These are phyloP conservation scores for Salix brachista DNA, from an alignment of 345 rosid genomes.

Conservation along the genomic window DNA sequence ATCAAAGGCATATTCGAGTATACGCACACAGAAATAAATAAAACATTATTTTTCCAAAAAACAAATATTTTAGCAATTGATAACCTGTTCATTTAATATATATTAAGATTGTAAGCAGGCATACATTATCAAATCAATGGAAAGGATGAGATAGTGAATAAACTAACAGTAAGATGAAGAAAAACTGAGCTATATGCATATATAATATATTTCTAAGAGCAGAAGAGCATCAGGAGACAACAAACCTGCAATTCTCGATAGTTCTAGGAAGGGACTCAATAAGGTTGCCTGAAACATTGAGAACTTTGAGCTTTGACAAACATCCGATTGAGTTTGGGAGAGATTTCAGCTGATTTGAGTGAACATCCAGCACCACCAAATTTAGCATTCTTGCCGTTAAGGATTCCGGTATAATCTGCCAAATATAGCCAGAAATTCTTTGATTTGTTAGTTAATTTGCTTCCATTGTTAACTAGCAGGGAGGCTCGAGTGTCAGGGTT, in stretches of 20 bases:
- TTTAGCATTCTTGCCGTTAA: constrained; percentile 74
- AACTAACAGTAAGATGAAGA: background rate
- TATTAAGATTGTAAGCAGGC: background rate
- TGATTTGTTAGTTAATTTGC: background rate
- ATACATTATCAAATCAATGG: no score
- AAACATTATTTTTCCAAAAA: no score
- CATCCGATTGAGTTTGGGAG: constrained; percentile 86
- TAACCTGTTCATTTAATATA: background rate
- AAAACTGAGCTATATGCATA: background rate
- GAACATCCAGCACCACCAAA: constrained; percentile 66
- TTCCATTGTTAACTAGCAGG: background rate
- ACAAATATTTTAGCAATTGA: background rate
- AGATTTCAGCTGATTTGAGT: constrained; percentile 69
- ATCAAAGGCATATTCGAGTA: no score
- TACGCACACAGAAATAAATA: background rate
- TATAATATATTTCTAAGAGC: background rate
- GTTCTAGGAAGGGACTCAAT: constrained; percentile 60
- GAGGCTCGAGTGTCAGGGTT: background rate
- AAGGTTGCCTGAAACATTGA: constrained; percentile 77
- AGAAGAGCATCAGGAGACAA: background rate
- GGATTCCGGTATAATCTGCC: constrained; percentile 80
- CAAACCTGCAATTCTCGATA: constrained; percentile 78
- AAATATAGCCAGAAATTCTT: background rate
- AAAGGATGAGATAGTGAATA: background rate
- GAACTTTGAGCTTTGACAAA: constrained; percentile 69